A percentile compares a stretch with the other conserved stretches of the same genome.
phyloP scores from a whole-genome alignment of 352 stramenopile genomes.

The Globisporangium takayamanum region DNA sequence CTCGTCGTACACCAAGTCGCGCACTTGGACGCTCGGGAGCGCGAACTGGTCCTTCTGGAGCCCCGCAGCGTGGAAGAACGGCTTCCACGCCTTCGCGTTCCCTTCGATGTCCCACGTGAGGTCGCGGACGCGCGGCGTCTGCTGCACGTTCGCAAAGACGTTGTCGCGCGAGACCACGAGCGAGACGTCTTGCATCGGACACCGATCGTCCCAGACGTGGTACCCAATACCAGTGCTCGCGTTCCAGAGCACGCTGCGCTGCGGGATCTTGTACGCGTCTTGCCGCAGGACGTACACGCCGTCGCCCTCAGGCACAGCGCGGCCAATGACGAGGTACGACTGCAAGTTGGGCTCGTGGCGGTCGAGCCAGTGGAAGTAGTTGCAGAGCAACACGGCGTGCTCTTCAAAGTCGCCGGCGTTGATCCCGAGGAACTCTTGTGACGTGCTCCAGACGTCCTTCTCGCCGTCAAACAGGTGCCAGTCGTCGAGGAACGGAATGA shows the following conservation, averaged over 20 bases:
- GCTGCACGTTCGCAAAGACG: slow-evolving; percentile 87
- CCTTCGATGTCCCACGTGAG: slow-evolving; percentile 81
- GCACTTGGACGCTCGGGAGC: slow-evolving; percentile 46
- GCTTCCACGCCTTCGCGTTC: slow-evolving; percentile 80
- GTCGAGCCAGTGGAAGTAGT: slow-evolving; percentile 88
- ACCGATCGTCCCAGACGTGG: slow-evolving; percentile 63
- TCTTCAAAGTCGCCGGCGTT: slow-evolving; percentile 87
- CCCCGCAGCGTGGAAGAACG: slow-evolving; percentile 53
- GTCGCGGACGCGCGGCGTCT: slow-evolving; percentile 31
- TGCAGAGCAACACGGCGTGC: slow-evolving; percentile 89
- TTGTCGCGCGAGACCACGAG: slow-evolving; percentile 88
- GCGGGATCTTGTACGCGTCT: slow-evolving; percentile 42
- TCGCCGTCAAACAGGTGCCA: slow-evolving; percentile 81
- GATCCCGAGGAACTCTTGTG: slow-evolving; percentile 88
- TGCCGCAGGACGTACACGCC: slow-evolving; percentile 81
- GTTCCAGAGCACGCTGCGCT: slow-evolving; percentile 81
- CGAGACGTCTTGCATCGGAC: slow-evolving; percentile 78
- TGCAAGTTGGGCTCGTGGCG: slow-evolving; percentile 23
- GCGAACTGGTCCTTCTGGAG: slow-evolving; percentile 18
- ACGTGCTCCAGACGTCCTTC: slow-evolving; percentile 86
- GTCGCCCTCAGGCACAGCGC: slow-evolving; percentile 78
- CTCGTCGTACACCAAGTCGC: slow-evolving; percentile 47
- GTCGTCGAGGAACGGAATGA: slow-evolving; percentile 90
- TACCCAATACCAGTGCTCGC: slow-evolving; percentile 80
- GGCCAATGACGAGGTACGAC: slow-evolving; percentile 86